Evolutionary conservation across 192 early-diverging fungal genomes (phyloP).

Genomic region (Coemansia sp.): DNA sequence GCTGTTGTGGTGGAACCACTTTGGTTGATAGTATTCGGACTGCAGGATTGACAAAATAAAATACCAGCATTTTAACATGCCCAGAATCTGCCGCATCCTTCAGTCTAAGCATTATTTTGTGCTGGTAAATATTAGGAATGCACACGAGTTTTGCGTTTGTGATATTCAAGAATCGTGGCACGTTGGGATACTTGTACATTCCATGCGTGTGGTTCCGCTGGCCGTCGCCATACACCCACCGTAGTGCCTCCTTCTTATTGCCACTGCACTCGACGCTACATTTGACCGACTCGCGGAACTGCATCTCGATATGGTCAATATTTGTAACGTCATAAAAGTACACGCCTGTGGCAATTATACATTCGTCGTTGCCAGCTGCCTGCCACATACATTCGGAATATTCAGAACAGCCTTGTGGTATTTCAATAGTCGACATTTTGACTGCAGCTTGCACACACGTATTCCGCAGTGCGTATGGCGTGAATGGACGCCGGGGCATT

Average conservation of each 20-base stretch:
- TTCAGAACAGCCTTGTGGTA: neutral
- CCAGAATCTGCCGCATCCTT: neutral
- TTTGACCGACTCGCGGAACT: neutral
- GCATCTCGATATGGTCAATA: neutral
- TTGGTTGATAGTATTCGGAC: neutral
- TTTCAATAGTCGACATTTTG: neutral
- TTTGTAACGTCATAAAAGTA: neutral
- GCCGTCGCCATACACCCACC: neutral
- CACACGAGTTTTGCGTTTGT: neutral
- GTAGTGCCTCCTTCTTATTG: neutral
- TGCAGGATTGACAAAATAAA: neutral
- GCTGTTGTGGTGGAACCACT: neutral
- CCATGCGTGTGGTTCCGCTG: neutral
- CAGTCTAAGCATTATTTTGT: neutral
- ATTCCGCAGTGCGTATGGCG: neutral
- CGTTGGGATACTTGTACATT: neutral
- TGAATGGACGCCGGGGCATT: neutral
- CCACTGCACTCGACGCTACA: neutral
- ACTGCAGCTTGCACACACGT: neutral
- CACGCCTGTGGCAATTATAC: neutral
- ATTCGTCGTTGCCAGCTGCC: neutral
- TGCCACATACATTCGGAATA: neutral
- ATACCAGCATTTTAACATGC: neutral
- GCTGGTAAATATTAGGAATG: neutral
- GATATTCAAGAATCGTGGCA: neutral